Evolutionary conservation across 192 early-diverging fungal genomes (phyloP), one percentile per base, ranked within the genome.

Genomic region (Dissophora ornata): DNA sequence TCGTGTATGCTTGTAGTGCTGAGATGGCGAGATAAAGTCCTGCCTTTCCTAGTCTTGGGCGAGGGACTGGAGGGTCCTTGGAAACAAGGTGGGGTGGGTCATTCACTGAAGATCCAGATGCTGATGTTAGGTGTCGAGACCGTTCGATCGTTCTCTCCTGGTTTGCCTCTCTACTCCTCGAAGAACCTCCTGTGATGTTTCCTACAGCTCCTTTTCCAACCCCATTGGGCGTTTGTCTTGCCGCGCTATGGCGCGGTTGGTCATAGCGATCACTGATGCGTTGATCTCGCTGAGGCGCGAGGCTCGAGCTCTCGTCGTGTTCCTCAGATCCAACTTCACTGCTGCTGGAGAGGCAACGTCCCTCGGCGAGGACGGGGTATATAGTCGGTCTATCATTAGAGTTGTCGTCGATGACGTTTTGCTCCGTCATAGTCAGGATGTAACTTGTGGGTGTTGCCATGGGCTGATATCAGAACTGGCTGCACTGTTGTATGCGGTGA

Each of bases 1-100:
- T 55, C 0, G 64, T 77, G 29, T 77, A 77, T 1, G 73, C 57
- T 28, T 77, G 64, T 4, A 77, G 33, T 0, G 65, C 60, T 30
- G 63, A 42, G 8, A 50, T 62, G 0, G 40, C 33, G 1, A 77
- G n/a, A 24, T 77, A 62, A 1, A 38, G 64, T 6, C 73, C 57
- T 2, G 49, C 64, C 24, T 62, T 67, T 19, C 29, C 34, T 1
- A 77, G 65, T 10, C 22, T 67, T 10, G 65, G 59, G 42, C 57
- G 53, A 3, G 69, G 34, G 21, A 30, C 24, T 25, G 41, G 33
- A 1, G 49, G 51, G 9, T 69, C 56, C 41, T 60, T 52, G 3
- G 45, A 38, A 8, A 21, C 42, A 1, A 57, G 6, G 2, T 48
- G 49, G 4, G 46, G 38, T 33, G 45, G 55, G 19, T 69, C 50